These are phyloP conservation scores for Xeromyces bisporus DNA, from an alignment of 495 filamentous ascomycete genomes.

Conservation along the genomic window DNA sequence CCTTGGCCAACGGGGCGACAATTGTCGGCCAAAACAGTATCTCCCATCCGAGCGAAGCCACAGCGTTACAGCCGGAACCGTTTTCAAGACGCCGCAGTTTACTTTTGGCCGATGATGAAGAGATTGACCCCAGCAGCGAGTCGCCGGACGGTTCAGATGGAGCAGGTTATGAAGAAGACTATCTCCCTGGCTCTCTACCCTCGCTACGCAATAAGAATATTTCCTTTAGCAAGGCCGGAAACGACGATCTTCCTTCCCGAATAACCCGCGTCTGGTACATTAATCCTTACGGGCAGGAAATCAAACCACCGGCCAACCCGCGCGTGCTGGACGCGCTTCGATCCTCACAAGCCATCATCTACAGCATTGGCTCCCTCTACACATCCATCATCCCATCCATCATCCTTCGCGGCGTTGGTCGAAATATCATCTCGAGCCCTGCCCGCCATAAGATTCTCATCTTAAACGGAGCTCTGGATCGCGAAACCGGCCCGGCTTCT, in stretches of 20 bases:
- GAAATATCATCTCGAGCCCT: slow-evolving; percentile 20
- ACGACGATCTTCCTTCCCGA: slow-evolving; percentile 54
- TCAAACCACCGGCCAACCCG: slow-evolving; percentile 63
- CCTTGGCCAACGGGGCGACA: slow-evolving; percentile 54
- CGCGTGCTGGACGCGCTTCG: slow-evolving; percentile 52
- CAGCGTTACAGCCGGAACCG: slow-evolving; percentile 27
- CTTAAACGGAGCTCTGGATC: slow-evolving; percentile 64
- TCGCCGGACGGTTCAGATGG: slow-evolving; percentile 36
- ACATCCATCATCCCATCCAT: slow-evolving; percentile 58
- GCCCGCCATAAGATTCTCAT: slow-evolving; percentile 66
- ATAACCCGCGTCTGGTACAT: slow-evolving; percentile 91
- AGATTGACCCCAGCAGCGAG: slow-evolving; percentile 49
- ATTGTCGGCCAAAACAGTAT: slow-evolving; percentile 90
- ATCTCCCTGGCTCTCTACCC: slow-evolving; percentile 70
- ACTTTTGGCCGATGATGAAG: slow-evolving; percentile 29
- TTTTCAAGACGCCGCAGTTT: slow-evolving; percentile 20
- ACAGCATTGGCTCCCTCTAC: slow-evolving; percentile 82
- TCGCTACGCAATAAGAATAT: slow-evolving; percentile 66
- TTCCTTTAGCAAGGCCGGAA: slow-evolving; percentile 53
- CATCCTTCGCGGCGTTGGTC: slow-evolving; percentile 28
- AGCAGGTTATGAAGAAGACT: slow-evolving; percentile 53
- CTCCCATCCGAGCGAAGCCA: slow-evolving; percentile 54
- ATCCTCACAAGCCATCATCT: slow-evolving; percentile 51
- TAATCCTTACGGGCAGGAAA: slow-evolving; percentile 88
- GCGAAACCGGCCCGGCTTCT: slow-evolving; percentile 58